These are phyloP conservation scores for Pseudogymnoascus sp. DNA, from an alignment of 2,329 filamentous ascomycete species.

Conservation along the genomic window DNA sequence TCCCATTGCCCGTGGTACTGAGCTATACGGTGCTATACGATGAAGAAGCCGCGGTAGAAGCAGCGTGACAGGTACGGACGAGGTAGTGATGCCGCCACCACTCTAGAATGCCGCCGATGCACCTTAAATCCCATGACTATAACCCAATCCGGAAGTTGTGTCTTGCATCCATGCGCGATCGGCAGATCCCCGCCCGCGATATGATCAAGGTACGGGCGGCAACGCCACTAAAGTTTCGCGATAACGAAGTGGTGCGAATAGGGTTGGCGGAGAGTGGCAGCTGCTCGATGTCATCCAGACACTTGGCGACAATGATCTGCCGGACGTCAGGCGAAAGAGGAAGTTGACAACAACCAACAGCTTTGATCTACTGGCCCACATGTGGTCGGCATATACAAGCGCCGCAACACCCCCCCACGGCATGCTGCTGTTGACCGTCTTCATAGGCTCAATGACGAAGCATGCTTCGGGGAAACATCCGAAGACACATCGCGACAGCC, in stretches of 20 bases:
- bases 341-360: constrained; percentile 1
- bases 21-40: not conserved
- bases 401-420: not conserved
- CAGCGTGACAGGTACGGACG: not conserved
- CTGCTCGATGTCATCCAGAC: not conserved
- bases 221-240: constrained; percentile 1
- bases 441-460: not conserved
- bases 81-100: not conserved
- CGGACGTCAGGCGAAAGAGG: not conserved
- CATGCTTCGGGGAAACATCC: not conserved
- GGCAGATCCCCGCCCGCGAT: not conserved
- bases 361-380: not conserved
- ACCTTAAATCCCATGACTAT: not conserved
- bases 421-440: not conserved
- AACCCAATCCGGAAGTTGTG: not conserved
- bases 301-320: constrained; percentile 2
- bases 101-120: constrained; percentile 1
- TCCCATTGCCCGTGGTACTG: not conserved
- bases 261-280: constrained; percentile 6
- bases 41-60: not conserved
- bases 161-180: constrained; percentile 3
- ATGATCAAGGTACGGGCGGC: not conserved
- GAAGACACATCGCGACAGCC: not conserved
- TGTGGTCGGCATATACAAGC: not conserved
- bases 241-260: constrained; percentile 2